Conservation (phyloP, 139 green algal species). For the Coelastrella sp. region DNA sequence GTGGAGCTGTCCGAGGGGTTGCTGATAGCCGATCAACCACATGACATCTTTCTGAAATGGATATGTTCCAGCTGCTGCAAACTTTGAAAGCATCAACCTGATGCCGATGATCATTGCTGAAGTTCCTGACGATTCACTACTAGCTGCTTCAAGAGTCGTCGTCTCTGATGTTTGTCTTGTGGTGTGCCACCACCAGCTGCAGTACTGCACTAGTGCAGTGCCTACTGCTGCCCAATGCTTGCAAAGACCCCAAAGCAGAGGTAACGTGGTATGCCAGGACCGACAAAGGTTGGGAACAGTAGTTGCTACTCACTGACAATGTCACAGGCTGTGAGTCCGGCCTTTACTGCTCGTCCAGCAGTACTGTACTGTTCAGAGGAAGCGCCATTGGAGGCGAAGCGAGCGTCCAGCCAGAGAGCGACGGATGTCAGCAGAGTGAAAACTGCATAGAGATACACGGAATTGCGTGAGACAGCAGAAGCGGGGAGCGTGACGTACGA, state of each 20-base stretch:
- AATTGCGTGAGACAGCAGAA: background rate
- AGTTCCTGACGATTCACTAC: too few relatives aligned
- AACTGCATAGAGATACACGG: background rate
- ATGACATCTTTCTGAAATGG: background rate
- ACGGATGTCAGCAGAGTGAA: slow-evolving; percentile 57
- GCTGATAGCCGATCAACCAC: too few relatives aligned
- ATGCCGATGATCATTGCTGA: too few relatives aligned
- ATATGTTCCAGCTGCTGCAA: background rate
- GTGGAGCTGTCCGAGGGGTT: too few relatives aligned
- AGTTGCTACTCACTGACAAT: slow-evolving; percentile 75
- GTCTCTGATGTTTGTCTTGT: background rate
- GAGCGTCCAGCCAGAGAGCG: slow-evolving; percentile 53
- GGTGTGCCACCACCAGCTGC: too few relatives aligned
- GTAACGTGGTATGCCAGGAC: too few relatives aligned
- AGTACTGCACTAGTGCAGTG: too few relatives aligned
- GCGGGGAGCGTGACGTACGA: background rate
- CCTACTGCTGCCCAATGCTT: too few relatives aligned
- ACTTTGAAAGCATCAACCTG: too few relatives aligned
- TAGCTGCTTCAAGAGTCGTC: too few relatives aligned
- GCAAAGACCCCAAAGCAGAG: too few relatives aligned
- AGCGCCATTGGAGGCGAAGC: slow-evolving; percentile 33
- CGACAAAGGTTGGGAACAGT: too few relatives aligned
- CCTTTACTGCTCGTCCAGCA: slow-evolving; percentile 70
- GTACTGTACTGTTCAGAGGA: slow-evolving; percentile 53
- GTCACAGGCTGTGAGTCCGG: slow-evolving; percentile 78